Evolutionary conservation across 805 yeast species (phyloP).

Genomic region (Hanseniaspora valbyensis): DNA sequence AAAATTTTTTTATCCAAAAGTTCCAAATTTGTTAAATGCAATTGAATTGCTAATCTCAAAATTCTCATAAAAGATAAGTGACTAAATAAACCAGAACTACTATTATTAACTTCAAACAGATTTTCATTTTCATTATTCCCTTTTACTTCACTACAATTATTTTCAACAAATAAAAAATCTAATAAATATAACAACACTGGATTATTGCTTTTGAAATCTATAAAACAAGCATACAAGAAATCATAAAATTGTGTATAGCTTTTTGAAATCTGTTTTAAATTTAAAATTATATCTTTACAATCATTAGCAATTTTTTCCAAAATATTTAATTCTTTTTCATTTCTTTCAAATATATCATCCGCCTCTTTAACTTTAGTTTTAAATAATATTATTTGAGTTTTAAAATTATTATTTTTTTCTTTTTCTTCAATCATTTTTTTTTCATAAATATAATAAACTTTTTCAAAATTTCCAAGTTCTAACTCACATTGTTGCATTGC

Average conservation of each 20-base stretch:
- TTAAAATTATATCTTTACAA: too few species aligned
- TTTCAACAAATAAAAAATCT: slow-evolving; percentile 22
- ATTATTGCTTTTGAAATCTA: slow-evolving; percentile 23
- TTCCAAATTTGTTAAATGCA: background rate
- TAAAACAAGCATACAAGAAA: background rate
- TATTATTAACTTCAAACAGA: too few species aligned
- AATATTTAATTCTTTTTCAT: slow-evolving; percentile 18
- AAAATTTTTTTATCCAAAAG: too few species aligned
- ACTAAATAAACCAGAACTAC: too few species aligned
- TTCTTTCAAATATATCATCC: slow-evolving; percentile 28
- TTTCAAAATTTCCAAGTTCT: slow-evolving; percentile 19
- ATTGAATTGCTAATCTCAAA: slow-evolving; percentile 2
- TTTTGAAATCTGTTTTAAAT: too few species aligned
- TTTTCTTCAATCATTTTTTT: slow-evolving; percentile 22
- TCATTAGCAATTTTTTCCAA: too few species aligned
- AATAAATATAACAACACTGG: slow-evolving; percentile 23
- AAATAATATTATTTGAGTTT: too few species aligned
- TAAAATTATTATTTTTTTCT: too few species aligned
- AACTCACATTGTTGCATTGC: slow-evolving; percentile 28
- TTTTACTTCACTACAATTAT: too few species aligned
- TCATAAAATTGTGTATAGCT: slow-evolving; percentile 14
- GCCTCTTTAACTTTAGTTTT: slow-evolving; percentile 27
- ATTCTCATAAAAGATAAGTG: slow-evolving; percentile 1
- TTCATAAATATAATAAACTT: slow-evolving; percentile 22
- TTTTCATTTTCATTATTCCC: too few species aligned